Base-by-base conservation (phyloP, 345 rosid genomes). In the Gossypium anomalum region DNA sequence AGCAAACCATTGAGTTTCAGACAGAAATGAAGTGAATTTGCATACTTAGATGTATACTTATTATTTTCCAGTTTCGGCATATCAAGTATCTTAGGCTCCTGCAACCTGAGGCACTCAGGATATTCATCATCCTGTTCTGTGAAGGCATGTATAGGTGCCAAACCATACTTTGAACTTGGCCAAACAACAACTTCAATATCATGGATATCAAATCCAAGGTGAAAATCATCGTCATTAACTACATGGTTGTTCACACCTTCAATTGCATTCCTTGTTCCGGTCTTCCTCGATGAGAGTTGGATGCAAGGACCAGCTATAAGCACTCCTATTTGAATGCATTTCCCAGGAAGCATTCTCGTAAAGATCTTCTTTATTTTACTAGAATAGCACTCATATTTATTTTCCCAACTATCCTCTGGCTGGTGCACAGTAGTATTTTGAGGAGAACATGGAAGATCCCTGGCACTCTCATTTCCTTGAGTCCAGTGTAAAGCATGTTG, bases 241-340 rank as follows among this genome's bases (percentile, higher is more conserved):
- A 70, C 22, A 80, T 23, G 75, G 76, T 9, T 43, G 11, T 75
- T 76, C 72, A 55, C 70, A 59, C 79, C 74, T 72, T 70, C 73
- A 53, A 58, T 78, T 29, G 67, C 81, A 76, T 27, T 38, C 41
- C 72, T 72, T 73, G 79, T n/a, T 45, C 78, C 86, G 49, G 41
- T 84, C 81, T 86, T 86, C 83, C 81, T 80, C 6, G 83, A 73
- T 58, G 87, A 77, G 20, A 92, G 66, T 77, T 67, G 85, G 76
- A 92, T 75, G 53, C 73, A 86, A 71, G 97, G 97, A 69, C 98
- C 97, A 49, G 87, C 86, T 69, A 90, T 81, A 73, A 89, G 82
- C 68, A 83, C 83, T 75, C 87, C 97, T 80, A 92, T 81, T 80
- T 90, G 86, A 82, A 90, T 76, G 74, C 76, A 82, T 82, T 87